A percentile compares a stretch with the other conserved stretches of the same genome.
These are phyloP conservation scores for Calendula officinalis DNA, from an alignment of 129 eudicot genomes.

Conservation along the genomic window DNA sequence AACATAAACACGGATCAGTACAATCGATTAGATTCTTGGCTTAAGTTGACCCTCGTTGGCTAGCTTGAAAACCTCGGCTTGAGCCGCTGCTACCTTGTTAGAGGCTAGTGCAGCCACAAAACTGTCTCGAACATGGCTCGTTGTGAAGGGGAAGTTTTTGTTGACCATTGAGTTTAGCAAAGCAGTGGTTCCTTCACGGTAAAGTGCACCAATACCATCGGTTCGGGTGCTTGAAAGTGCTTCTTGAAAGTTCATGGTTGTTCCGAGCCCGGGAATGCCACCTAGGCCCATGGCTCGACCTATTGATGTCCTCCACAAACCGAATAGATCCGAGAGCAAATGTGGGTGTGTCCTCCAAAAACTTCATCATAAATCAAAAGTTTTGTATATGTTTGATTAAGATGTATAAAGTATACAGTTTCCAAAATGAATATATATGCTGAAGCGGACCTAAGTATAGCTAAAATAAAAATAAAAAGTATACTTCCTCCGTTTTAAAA, in stretches of 20 bases:
- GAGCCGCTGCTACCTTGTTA: slow-evolving; percentile 65
- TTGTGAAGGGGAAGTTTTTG: slow-evolving; percentile 57
- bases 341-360: slow-evolving; percentile 70
- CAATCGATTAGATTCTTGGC: slow-evolving; percentile 33
- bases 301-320: slow-evolving; percentile 48
- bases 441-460: too few species aligned
- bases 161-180: slow-evolving; percentile 70
- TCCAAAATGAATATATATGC: too few species aligned
- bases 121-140: slow-evolving; percentile 53
- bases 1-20: not conserved
- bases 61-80: slow-evolving; percentile 69
- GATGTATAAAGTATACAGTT: too few species aligned
- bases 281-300: slow-evolving; percentile 50
- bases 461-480: too few species aligned
- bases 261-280: slow-evolving; percentile 43
- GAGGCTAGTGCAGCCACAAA: slow-evolving; percentile 57
- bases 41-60: slow-evolving; percentile 74
- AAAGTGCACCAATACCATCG: slow-evolving; percentile 67
- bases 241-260: slow-evolving; percentile 44
- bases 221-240: slow-evolving; percentile 62
- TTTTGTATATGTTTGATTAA: too few species aligned
- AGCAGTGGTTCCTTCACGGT: slow-evolving; percentile 80
- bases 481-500: too few species aligned
- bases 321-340: slow-evolving; percentile 48
- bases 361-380: slow-evolving; percentile 30